Conservation (phyloP, 495 filamentous ascomycete genomes). For the Podospora australis region DNA sequence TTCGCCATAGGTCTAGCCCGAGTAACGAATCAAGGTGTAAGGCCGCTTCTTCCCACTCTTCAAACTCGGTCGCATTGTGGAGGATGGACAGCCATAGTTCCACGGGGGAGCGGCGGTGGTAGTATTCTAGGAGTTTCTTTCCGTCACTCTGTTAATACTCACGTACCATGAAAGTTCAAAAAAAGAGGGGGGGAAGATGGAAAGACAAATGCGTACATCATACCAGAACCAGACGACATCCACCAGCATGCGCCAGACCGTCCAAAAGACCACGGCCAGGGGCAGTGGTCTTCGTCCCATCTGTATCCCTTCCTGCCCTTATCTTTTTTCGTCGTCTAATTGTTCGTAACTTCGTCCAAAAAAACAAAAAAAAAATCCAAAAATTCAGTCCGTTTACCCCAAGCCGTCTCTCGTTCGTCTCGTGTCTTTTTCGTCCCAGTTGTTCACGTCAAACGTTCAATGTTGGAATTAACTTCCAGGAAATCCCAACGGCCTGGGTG, state of each 20-base stretch:
- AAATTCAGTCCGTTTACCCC: not conserved
- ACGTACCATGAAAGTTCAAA: not conserved
- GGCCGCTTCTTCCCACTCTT: constrained; percentile 79
- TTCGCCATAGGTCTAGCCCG: constrained; percentile 77
- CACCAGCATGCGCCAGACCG: constrained; percentile 49
- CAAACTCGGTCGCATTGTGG: constrained; percentile 58
- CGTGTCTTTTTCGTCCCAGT: not conserved
- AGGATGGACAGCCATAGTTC: constrained; percentile 53
- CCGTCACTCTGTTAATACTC: not conserved
- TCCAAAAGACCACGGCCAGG: constrained; percentile 27
- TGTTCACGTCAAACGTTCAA: no score
- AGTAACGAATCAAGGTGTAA: constrained; percentile 71
- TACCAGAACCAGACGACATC: constrained; percentile 63
- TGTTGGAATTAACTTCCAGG: no score
- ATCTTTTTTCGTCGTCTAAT: not conserved
- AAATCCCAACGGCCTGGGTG: no score
- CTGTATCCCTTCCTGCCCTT: not conserved
- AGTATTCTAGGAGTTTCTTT: constrained; percentile 34
- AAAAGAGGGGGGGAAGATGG: not conserved
- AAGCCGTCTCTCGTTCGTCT: not conserved
- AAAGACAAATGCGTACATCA: constrained; percentile 38
- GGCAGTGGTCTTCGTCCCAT: not conserved
- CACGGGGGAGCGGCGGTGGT: constrained; percentile 45
- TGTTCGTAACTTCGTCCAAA: not conserved
- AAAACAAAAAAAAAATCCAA: not conserved